Evolutionary conservation across 306 rosid species (phyloP), one percentile per base, ranked within the genome.

Genomic region (Pueraria montana): DNA sequence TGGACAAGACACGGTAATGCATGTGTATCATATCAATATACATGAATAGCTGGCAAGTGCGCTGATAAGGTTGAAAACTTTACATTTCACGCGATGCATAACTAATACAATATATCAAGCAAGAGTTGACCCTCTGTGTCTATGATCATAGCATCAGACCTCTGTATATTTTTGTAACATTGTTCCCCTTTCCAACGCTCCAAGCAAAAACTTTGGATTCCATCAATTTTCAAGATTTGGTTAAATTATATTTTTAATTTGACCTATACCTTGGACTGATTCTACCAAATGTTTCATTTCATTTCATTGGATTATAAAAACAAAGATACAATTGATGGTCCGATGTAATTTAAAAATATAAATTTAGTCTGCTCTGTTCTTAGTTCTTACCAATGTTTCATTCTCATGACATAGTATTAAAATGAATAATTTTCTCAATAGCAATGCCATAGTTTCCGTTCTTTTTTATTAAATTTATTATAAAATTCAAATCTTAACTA

Each of bases 131-230:
- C 61, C 78, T 26, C 43, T 27, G 7, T 14, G 18, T 24, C 64
- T 32, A n/a, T 9, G 8, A 18, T 52, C 17, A 64, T 82, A 23
- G 56, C 30, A 40, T 42, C 50, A 76, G 49, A 82, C 46, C 76
- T 40, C 78, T 65, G 24, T 50, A 65, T 69, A 5, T 23, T 36
- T 73, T 38, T 77, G 40, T 36, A 81, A 50, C 14, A 6, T 66
- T 30, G 72, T 32, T 77, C 45, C 61, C 34, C 3, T 59, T 52
- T n/a, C 56, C 46, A 46, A 52, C 6, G 27, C 61, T 78, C 50
- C 50, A 26, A 79, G 48, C 27, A 30, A 55, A 55, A 18, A 72
- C 90, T 79, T 87, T 55, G 88, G 88, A 87, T 88, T 87, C 87
- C 85, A 63, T 46, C 76, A 38, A 14, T 68, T 30, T 30, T 38